Conservation (phyloP, 1,284 basidiomycete species). For the Sanghuangporus baumii region DNA sequence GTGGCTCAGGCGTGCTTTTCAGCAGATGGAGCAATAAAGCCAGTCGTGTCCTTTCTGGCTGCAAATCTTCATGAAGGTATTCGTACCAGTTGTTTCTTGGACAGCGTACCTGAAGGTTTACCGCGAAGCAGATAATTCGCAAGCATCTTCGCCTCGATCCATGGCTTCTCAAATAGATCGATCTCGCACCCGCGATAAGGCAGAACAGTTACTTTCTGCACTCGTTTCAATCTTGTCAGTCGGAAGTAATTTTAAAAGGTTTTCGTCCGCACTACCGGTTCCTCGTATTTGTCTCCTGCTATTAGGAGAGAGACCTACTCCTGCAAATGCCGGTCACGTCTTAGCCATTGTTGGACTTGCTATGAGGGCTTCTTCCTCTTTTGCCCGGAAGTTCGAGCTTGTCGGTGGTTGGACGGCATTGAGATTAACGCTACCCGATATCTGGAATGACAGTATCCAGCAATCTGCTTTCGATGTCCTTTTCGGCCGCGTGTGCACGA, state of each 20-base stretch:
- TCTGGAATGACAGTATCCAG: conserved; percentile 64
- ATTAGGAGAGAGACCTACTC: conserved; percentile 60
- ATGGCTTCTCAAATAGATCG: conserved; percentile 49
- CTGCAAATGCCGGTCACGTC: conserved; percentile 52
- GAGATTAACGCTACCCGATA: conserved; percentile 55
- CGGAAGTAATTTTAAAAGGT: conserved; percentile 51
- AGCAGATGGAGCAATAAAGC: conserved; percentile 74
- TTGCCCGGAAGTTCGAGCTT: conserved; percentile 69
- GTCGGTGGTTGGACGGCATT: conserved; percentile 71
- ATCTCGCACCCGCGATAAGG: conserved; percentile 44
- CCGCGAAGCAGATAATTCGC: conserved; percentile 25
- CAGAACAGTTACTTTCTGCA: conserved; percentile 54
- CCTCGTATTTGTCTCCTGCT: conserved; percentile 70
- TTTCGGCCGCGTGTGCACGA: conserved; percentile 35
- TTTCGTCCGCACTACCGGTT: conserved; percentile 63
- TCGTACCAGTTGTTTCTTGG: conserved; percentile 24
- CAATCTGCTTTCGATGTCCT: conserved; percentile 60
- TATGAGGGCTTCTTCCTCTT: conserved; percentile 47
- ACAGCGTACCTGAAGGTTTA: background rate
- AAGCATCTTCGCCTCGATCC: conserved; percentile 47
- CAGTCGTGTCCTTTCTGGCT: conserved; percentile 79
- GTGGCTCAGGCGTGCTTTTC: conserved; percentile 59
- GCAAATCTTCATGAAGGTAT: conserved; percentile 74
- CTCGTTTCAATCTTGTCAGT: conserved; percentile 54
- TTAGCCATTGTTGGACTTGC: conserved; percentile 55